These are phyloP conservation scores for Geum urbanum DNA, from an alignment of 306 rosid species.

Conservation along the genomic window DNA sequence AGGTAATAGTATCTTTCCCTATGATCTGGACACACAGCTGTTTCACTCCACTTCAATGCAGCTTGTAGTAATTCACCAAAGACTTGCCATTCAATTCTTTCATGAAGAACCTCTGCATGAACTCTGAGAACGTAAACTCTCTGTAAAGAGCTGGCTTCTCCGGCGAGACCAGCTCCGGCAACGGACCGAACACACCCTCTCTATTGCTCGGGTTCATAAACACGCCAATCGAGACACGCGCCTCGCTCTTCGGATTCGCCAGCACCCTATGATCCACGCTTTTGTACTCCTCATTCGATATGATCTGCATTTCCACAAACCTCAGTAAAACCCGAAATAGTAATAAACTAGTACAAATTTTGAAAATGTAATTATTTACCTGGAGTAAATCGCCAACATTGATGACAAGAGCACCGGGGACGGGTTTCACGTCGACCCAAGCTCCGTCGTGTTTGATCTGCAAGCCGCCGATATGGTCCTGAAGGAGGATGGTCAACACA, in stretches of 20 bases:
- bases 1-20: not conserved
- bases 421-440: constrained; percentile 71
- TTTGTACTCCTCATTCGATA: constrained; percentile 58
- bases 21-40: not conserved
- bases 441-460: constrained; percentile 48
- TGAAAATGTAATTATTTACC: constrained; percentile 9
- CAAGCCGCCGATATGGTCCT: constrained; percentile 81
- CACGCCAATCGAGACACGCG: constrained; percentile 49
- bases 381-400: constrained; percentile 82
- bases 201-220: constrained; percentile 52
- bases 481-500: constrained; percentile 50
- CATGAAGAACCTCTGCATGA: constrained; percentile 47
- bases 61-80: constrained; percentile 46
- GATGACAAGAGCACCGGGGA: constrained; percentile 65
- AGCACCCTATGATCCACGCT: constrained; percentile 74
- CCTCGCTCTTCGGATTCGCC: constrained; percentile 45
- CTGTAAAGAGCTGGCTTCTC: constrained; percentile 49
- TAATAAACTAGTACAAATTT: not conserved
- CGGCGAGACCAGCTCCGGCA: constrained; percentile 58
- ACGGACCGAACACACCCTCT: constrained; percentile 57
- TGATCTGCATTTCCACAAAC: constrained; percentile 23
- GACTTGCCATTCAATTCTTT: constrained; percentile 65
- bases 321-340: not conserved
- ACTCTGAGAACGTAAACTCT: constrained; percentile 43
- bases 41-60: constrained; percentile 14